Evolutionary conservation across 345 rosid species (phyloP), one percentile per base, ranked within the genome.

Genomic region (Eucalyptus coolabah): DNA sequence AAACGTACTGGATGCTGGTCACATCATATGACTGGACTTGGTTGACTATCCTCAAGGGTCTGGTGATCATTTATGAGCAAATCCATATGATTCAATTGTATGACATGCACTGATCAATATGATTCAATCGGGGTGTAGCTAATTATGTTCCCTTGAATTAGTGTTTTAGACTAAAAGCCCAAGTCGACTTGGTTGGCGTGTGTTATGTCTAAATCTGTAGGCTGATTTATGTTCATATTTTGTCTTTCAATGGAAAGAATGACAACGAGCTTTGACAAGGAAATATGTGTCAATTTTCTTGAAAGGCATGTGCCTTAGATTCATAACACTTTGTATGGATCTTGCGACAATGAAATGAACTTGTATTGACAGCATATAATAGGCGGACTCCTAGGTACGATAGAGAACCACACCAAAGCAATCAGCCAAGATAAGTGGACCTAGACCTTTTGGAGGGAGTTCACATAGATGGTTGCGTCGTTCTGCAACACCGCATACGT

Each of bases 381-480:
- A 59, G 65, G 65, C 2, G 65, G 65, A 59, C n/a, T 59, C n/a
- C 15, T 12, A 59, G 15, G n/a, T 59, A 59, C n/a, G n/a, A 2
- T 28, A 59, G n/a, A 59, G n/a, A 59, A 26, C 65, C 65, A 26
- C 65, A 59, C n/a, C 5, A 0, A 65, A 65, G 1, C 37, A 65
- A 30, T 65, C 72, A 16, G 72, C 34, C 37, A 65, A 65, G 10
- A 13, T 65, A 5, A 65, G 72, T 65, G 72, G 72, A 63, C 72
- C 19, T 30, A 30, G 34, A 59, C 65, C 65, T 59, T 59, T 59
- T 59, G n/a, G 14, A 59, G 1, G 65, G 65, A 30, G 19, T n/a
- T 14, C 34, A n/a, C 2, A 14, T 16, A 65, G 3, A 65, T 0
- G 19, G 72, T 8, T 2, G 0, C 19, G 5, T 63, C 37, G 8